Base-by-base conservation (phyloP, 2,329 filamentous ascomycete species). In the Alternaria consortialis region DNA sequence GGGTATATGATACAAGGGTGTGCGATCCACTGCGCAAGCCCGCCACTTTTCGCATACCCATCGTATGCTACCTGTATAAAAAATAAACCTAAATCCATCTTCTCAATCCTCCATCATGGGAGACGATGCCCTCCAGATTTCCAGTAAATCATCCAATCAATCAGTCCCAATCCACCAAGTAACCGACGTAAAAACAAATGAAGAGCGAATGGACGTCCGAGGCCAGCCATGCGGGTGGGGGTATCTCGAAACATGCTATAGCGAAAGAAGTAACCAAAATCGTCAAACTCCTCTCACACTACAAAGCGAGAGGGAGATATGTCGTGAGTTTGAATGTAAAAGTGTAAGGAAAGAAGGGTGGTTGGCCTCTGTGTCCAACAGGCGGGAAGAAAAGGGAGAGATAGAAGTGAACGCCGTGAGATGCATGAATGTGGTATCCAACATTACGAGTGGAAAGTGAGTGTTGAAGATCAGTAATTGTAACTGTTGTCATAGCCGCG, bases 161-260 rank as follows among this genome's bases (percentile, higher is more conserved):
- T 23, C 20, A 31, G 13, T 37, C 27, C 52, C 3, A n/a, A 29
- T 56, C 32, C 44, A 25, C 47, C 44, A 43, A 44, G 37, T 42
- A 37, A 47, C 42, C 52, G 20, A 56, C 61, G 40, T 60, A 29
- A 55, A 55, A 48, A 32, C 46, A 53, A 53, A 62, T 53, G 57
- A 66, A 51, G 67, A 74, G 63, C 65, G 74, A 75, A 74, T 57
- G 70, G 67, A 75, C 70, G 72, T 75, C 71, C 74, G 73, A 75
- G 65, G 62, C 73, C 74, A 74, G 73, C 72, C 66, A 68, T 59
- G 58, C 56, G 42, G 60, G 65, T 63, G 62, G 63, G 72, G 73
- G 72, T 75, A 77, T 75, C 71, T 75, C 72, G 70, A 73, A 75
- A 70, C 70, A 70, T 60, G 63, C 56, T 48, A 39, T 27, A 63